Evolutionary conservation across 352 stramenopile species (phyloP).

Genomic region (Pythium brachiatum): DNA sequence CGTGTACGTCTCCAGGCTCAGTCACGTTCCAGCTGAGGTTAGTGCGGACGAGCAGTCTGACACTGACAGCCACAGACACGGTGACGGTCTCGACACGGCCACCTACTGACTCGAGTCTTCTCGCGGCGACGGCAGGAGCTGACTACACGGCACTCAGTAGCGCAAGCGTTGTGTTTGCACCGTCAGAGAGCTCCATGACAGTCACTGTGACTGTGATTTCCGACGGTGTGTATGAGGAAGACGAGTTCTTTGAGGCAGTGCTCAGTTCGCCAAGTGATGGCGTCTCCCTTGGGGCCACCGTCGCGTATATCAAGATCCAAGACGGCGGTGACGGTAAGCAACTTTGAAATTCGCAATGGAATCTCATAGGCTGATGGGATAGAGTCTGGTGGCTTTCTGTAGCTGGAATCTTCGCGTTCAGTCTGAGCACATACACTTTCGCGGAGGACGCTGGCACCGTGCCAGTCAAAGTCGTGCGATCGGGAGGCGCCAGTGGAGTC

Average conservation of each 20-base stretch:
- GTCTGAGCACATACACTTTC: slow-evolving; percentile 50
- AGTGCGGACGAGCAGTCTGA: slow-evolving; percentile 29
- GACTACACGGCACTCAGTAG: slow-evolving; percentile 37
- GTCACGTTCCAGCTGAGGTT: slow-evolving; percentile 36
- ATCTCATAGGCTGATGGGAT: neutral
- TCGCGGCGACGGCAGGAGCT: slow-evolving; percentile 21
- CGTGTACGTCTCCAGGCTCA: slow-evolving; percentile 33
- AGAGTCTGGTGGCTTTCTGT: neutral
- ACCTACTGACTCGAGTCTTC: neutral
- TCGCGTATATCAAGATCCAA: slow-evolving; percentile 40
- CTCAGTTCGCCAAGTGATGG: slow-evolving; percentile 28
- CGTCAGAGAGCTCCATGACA: slow-evolving; percentile 26
- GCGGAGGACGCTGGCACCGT: slow-evolving; percentile 40
- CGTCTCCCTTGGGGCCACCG: slow-evolving; percentile 19
- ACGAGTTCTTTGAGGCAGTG: slow-evolving; percentile 40
- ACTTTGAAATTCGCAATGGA: neutral
- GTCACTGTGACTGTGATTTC: slow-evolving; percentile 38
- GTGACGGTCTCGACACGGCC: slow-evolving; percentile 39
- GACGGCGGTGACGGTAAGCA: slow-evolving; percentile 37
- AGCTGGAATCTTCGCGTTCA: slow-evolving; percentile 63
- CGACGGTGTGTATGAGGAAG: slow-evolving; percentile 47
- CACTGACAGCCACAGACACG: slow-evolving; percentile 24
- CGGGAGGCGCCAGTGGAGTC: slow-evolving; percentile 36
- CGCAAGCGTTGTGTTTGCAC: slow-evolving; percentile 30
- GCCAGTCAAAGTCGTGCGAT: slow-evolving; percentile 47